Base-by-base conservation (phyloP, 257 asterid species). In the Henckelia pumila region DNA sequence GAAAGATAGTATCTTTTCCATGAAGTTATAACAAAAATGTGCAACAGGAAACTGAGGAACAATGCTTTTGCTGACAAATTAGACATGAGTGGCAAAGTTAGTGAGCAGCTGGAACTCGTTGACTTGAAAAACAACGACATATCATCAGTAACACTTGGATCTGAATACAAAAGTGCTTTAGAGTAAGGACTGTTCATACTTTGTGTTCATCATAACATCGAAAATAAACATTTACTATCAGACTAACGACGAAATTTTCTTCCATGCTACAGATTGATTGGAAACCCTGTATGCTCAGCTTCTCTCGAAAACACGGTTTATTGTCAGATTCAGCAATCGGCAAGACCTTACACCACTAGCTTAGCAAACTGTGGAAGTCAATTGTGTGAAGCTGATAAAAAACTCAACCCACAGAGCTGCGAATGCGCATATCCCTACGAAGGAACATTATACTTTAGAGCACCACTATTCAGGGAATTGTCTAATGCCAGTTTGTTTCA, bases 391-490 rank as follows among this genome's bases (percentile, higher is more conserved):
- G 62, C 85, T 3, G 84, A 85, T 59, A 74, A 90, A 59, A 84
- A 88, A 70, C 83, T 88, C 52, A 88, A 84, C 75, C 98, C 98
- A 1, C 98, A 92, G 61, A 89, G 97, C 68, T 92, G 98, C 58
- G 92, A 78, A 22, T 89, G 98, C 63, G 84, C 96, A 76, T 89
- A 85, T 72, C 97, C 98, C 11, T 92, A 86, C 3, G 80, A 86
- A 77, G 98, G 98, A 58, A 92, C 97, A 10, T 35, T 92, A 30
- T 92, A 88, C 82, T 92, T 92, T 70, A 82, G 98, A 71, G 98
- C 89, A 20, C 97, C 98, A 16, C 72, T 84, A 33, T 92, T 92
- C 76, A 79, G 99, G 69, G 99, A 93, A 63, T 71, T 93, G 56
- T 86, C 99, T 1, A 90, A 85, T 63, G 88, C 74, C 14, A 88